Conservation (phyloP, 2,329 filamentous ascomycete genomes). For the Fusarium acutatum region DNA sequence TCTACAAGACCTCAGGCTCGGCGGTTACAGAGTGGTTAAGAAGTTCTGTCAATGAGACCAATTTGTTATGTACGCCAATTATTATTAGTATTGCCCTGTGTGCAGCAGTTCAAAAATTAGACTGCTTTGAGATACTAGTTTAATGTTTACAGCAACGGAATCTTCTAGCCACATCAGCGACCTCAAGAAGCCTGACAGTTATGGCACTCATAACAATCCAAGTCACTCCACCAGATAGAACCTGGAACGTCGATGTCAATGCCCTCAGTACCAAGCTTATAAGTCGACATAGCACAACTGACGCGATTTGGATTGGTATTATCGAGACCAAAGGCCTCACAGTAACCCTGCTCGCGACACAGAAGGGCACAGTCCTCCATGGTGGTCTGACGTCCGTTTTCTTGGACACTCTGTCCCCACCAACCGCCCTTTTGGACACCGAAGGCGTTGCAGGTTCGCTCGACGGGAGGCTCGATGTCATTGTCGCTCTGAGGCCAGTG, state of each 20-base stretch:
- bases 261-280: slow-evolving; percentile 6
- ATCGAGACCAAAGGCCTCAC: slow-evolving; percentile 2
- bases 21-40: neutral
- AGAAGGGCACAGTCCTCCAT: slow-evolving; percentile 11
- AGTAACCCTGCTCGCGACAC: neutral
- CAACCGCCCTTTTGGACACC: neutral
- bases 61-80: rapidly evolving
- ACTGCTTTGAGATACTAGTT: rapidly evolving
- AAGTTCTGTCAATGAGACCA: neutral
- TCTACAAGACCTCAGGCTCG: too few relatives aligned
- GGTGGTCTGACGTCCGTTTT: neutral
- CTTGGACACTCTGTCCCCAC: neutral
- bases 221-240: slow-evolving; percentile 11
- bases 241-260: neutral
- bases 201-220: slow-evolving; percentile 10
- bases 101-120: rapidly evolving
- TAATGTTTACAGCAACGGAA: rapidly evolving
- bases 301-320: neutral
- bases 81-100: rapidly evolving
- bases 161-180: neutral
- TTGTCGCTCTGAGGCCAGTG: neutral
- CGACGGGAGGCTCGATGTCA: neutral
- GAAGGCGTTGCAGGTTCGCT: slow-evolving; percentile 3
- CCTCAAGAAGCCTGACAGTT: neutral
- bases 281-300: neutral